A percentile compares a stretch with the other conserved stretches of the same genome.
phyloP scores from a whole-genome alignment of 768 basidiomycete genomes.

The Termitomyces sp. region DNA sequence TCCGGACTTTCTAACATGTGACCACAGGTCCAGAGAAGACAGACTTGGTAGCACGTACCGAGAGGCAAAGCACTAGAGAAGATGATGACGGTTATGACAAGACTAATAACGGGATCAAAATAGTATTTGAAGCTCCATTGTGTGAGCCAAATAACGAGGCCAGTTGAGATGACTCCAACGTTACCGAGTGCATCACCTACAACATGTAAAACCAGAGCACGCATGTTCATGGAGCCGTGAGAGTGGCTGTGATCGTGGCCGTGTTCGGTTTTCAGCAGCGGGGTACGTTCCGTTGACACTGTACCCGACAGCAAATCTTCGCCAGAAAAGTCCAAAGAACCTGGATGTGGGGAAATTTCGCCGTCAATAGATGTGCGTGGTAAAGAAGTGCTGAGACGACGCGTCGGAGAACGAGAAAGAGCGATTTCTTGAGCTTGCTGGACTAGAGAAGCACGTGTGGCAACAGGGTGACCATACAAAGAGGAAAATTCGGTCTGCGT shows the following conservation, averaged over 20 bases:
- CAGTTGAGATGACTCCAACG: slow-evolving; percentile 94
- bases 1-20: slow-evolving; percentile 50
- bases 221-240: slow-evolving; percentile 96
- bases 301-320: neutral
- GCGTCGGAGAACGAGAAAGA: slow-evolving; percentile 41
- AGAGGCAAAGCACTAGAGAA: slow-evolving; percentile 93
- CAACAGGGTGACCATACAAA: slow-evolving; percentile 69
- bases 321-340: slow-evolving; percentile 5
- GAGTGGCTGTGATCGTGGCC: slow-evolving; percentile 27
- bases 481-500: slow-evolving; percentile 42
- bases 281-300: slow-evolving; percentile 34
- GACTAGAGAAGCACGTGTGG: slow-evolving; percentile 66
- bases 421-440: slow-evolving; percentile 85
- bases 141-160: slow-evolving; percentile 90
- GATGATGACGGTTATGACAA: slow-evolving; percentile 94
- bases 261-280: slow-evolving; percentile 29
- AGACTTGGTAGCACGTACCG: slow-evolving; percentile 37
- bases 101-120: slow-evolving; percentile 88
- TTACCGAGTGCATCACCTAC: slow-evolving; percentile 97
- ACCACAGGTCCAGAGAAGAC: neutral
- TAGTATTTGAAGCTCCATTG: slow-evolving; percentile 84
- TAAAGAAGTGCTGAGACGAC: slow-evolving; percentile 16
- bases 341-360: neutral
- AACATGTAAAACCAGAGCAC: slow-evolving; percentile 90
- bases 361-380: slow-evolving; percentile 18